These are phyloP conservation scores for Erodium maritimum DNA, from an alignment of 345 rosid genomes.

Conservation along the genomic window DNA sequence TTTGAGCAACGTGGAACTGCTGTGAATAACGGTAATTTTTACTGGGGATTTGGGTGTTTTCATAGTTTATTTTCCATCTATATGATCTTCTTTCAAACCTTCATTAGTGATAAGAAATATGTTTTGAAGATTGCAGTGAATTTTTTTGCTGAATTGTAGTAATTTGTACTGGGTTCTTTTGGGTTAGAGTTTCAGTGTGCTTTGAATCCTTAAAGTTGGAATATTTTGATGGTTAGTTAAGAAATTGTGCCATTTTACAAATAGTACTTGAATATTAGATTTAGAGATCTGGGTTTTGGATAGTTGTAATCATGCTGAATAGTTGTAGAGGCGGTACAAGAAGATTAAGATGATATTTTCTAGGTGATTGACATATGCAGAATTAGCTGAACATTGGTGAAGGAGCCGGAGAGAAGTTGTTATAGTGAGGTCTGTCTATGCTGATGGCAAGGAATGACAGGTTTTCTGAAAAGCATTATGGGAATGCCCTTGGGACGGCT, in stretches of 20 bases:
- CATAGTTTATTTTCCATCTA: not conserved
- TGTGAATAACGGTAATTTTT: not conserved
- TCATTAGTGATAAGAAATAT: not conserved
- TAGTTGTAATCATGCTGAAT: not conserved
- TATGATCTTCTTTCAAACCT: not conserved
- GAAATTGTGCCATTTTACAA: not conserved
- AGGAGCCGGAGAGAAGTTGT: slow-evolving; percentile 3
- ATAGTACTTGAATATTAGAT: not conserved
- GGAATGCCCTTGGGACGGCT: slow-evolving; percentile 33
- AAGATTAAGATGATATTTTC: slow-evolving; percentile 11
- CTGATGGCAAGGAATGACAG: slow-evolving; percentile 47
- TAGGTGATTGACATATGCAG: slow-evolving; percentile 22
- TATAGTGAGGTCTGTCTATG: slow-evolving; percentile 14
- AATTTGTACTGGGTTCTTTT: no score
- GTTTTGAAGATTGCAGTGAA: not conserved
- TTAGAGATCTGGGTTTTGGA: not conserved
- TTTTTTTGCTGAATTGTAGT: not conserved
- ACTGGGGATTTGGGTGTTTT: slow-evolving; percentile 1
- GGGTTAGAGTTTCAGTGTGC: not conserved
- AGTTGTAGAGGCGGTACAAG: not conserved
- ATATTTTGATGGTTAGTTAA: no score
- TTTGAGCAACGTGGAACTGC: not conserved
- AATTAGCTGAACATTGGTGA: slow-evolving; percentile 8
- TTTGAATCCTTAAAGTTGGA: not conserved
- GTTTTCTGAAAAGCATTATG: slow-evolving; percentile 40